Evolutionary conservation across 805 yeast genomes (phyloP), one percentile per base, ranked within the genome.

Genomic region (Torulaspora quercuum): DNA sequence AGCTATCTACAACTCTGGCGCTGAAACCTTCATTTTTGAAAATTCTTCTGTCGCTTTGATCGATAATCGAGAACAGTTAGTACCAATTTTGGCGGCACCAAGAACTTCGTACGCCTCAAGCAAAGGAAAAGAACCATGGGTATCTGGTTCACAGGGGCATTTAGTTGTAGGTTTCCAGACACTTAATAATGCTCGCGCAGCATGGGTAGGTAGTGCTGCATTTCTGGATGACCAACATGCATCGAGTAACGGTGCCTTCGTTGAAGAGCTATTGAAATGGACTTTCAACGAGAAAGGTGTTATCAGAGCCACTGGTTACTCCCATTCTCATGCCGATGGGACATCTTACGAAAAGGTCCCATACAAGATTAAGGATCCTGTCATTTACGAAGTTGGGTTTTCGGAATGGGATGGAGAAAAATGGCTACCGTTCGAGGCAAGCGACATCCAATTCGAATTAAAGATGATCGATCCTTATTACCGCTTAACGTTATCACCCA

Each of bases 381-480:
- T 84, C 9, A 61, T 65, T 27, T 89, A 75, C 51, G 59, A 67
- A 23, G 68, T 75, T 35, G 67, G 63, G 3, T 34, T 79, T 9
- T 60, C 70, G 20, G 63, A 73, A 52, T 76, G 76, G 75, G 56
- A 63, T 35, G 77, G 75, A 24, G 49, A 55, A n/a, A 33, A 63
- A 36, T 92, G 95, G 96, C 68, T 57, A 9, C 94, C 95, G 19
- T 87, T 61, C 57, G 30, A 44, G n/a, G 57, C 74, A 6, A 71
- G 74, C 34, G 83, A 81, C 42, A 59, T 85, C 38, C 98, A 92
- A 65, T 68, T 92, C 39, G 89, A 87, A 53, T 78, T 88, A 61
- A 77, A 75, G 53, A 81, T 92, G 90, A 74, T 92, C 46, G 97
- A 92, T 59, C 98, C 99, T 27, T 92, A 90, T 68, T 88, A 88